phyloP scores from a whole-genome alignment of 768 basidiomycete genomes.

The Leccinum olivaceopallidum region DNA sequence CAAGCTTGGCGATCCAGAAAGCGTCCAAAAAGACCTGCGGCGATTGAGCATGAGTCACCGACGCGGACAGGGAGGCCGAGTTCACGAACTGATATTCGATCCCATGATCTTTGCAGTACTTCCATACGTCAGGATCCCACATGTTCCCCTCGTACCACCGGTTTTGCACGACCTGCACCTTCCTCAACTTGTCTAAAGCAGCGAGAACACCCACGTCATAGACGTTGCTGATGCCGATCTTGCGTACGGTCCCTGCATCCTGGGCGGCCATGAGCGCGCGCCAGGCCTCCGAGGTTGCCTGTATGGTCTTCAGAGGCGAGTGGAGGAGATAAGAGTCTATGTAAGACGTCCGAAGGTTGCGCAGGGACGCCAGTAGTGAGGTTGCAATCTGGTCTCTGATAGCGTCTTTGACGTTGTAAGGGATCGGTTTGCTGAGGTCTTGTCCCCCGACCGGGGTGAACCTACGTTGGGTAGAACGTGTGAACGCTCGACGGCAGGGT shows the following conservation, averaged over 20 bases:
- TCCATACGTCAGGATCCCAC: constrained; percentile 68
- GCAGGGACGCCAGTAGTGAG: constrained; percentile 65
- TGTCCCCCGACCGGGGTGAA: constrained; percentile 77
- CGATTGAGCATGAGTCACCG: background rate
- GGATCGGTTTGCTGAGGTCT: constrained; percentile 66
- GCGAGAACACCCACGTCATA: constrained; percentile 62
- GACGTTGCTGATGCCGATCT: constrained; percentile 77
- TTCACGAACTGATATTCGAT: constrained; percentile 69
- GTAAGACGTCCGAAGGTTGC: constrained; percentile 69
- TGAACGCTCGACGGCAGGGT: constrained; percentile 2
- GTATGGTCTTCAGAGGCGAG: constrained; percentile 60
- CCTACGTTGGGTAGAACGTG: constrained; percentile 37
- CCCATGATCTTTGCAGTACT: constrained; percentile 60
- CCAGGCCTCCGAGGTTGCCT: constrained; percentile 72
- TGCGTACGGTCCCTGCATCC: constrained; percentile 59
- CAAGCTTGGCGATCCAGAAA: constrained; percentile 72
- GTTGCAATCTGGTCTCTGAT: constrained; percentile 59
- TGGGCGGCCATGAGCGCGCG: constrained; percentile 58
- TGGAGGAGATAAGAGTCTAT: constrained; percentile 82
- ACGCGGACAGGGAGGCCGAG: background rate
- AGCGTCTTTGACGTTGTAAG: constrained; percentile 59
- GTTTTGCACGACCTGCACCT: constrained; percentile 78
- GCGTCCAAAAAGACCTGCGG: constrained; percentile 81
- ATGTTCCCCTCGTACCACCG: constrained; percentile 81
- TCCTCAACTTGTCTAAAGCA: constrained; percentile 51